Evolutionary conservation across 306 rosid species (phyloP), one percentile per base, ranked within the genome.

Genomic region (Astragalus membranaceus): DNA sequence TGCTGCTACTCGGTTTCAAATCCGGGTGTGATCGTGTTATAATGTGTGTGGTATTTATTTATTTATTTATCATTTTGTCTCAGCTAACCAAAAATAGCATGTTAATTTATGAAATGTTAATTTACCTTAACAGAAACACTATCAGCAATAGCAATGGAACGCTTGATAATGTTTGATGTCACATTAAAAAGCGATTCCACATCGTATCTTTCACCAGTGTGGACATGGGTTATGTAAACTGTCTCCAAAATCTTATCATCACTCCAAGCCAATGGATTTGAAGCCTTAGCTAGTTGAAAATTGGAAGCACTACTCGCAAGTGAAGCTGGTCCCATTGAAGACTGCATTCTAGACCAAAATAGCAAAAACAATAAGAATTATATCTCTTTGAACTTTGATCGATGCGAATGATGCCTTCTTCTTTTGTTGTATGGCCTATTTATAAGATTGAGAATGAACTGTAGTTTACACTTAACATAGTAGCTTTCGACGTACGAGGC

Each of bases 181-280:
- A 84, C 63, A 12, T 20, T 54, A 78, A 77, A 74, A 74, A 84
- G 85, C 5, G 83, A 75, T 6, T 74, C 74, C 20, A 80, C 85
- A 8, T 84, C 82, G 30, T 74, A 75, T 70, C 54, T 70, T 49
- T 84, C 81, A 44, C 75, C 69, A 5, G 82, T 39, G 48, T 74
- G 81, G 71, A 84, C 85, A 52, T 79, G 83, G 5, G 83, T 79
- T 10, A 79, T 46, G 75, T 79, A 79, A 36, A 79, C 83, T n/a
- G 43, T 67, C 57, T 79, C 83, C 0, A 79, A 70, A 35, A 79
- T 67, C 66, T 73, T 68, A 5, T 79, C 83, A 11, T 79, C 83
- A 3, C 42, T 37, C 74, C 74, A 50, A 20, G 60, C 17, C 20
- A 79, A 61, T 10, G 83, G 83, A 55, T 62, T 67, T 12, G 15